A percentile compares a stretch with the other conserved stretches of the same genome.
Evolutionary conservation across 2,329 filamentous ascomycete genomes (phyloP).

Genomic region (Graphiopsis chlorocephala): DNA sequence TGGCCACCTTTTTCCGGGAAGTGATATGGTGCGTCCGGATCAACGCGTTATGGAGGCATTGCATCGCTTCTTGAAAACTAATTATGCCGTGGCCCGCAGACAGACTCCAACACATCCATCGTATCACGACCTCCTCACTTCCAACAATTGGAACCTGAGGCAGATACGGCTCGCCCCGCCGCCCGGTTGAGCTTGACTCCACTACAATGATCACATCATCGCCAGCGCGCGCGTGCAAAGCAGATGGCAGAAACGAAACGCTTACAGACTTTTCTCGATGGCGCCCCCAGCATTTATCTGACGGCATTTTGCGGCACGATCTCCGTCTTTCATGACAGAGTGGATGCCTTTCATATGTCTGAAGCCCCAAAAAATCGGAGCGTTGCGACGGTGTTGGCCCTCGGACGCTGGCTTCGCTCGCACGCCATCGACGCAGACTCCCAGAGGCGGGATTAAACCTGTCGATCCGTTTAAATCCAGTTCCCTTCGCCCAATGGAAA

Average conservation of each 20-base stretch:
- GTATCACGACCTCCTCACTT: neutral
- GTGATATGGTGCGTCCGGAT: constrained; percentile 81
- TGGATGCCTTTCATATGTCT: neutral
- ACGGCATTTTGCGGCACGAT: neutral
- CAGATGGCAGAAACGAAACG: neutral
- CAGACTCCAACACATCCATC: neutral
- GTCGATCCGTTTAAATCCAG: constrained; percentile 10
- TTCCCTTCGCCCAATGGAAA: neutral
- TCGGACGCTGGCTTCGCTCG: neutral
- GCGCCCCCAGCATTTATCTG: constrained; percentile 1
- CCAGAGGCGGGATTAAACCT: constrained; percentile 5
- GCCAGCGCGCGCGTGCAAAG: neutral
- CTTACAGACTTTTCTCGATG: constrained; percentile 9
- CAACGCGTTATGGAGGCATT: constrained; percentile 51
- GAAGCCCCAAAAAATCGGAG: neutral
- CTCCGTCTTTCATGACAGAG: neutral
- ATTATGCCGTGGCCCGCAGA: neutral
- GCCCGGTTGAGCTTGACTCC: constrained; percentile 8
- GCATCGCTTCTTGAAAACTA: constrained; percentile 8
- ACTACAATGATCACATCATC: constrained; percentile 8
- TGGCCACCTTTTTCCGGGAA: constrained; percentile 68
- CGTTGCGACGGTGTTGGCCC: constrained; percentile 2
- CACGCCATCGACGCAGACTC: constrained; percentile 13
- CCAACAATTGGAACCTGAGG: neutral
- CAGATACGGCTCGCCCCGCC: neutral